phyloP scores from a whole-genome alignment of 2,329 filamentous ascomycete genomes.

The Botrytis cinerea region DNA sequence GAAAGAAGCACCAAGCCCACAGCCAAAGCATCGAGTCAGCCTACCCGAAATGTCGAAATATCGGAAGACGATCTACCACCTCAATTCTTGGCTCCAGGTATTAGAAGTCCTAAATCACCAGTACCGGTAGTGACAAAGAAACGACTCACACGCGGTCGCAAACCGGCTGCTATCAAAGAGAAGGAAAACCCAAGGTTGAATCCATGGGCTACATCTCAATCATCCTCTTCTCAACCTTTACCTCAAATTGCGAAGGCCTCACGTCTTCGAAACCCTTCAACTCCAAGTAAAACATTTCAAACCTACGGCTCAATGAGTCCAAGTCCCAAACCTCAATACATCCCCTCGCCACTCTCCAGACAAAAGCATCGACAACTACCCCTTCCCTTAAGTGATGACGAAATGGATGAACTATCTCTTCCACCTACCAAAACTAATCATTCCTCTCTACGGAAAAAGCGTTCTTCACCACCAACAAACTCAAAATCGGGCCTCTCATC shows the following conservation, averaged over 20 bases:
- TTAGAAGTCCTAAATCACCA: slow-evolving; percentile 10
- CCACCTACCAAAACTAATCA: background rate
- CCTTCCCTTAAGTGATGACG: background rate
- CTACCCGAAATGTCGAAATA: background rate
- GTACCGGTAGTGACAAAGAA: background rate
- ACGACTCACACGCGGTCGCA: slow-evolving; percentile 11
- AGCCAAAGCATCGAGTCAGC: slow-evolving; percentile 19
- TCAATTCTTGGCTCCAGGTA: slow-evolving; percentile 11
- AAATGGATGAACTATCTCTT: slow-evolving; percentile 9
- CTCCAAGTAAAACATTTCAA: slow-evolving; percentile 6
- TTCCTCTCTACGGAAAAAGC: background rate
- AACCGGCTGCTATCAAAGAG: background rate
- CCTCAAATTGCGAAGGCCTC: slow-evolving; percentile 17
- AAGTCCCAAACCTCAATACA: slow-evolving; percentile 11
- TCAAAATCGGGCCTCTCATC: background rate
- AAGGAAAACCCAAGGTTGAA: slow-evolving; percentile 18
- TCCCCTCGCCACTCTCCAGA: background rate
- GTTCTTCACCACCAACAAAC: background rate
- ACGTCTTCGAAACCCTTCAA: background rate
- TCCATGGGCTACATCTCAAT: slow-evolving; percentile 21
- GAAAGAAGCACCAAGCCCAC: slow-evolving; percentile 32
- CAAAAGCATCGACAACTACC: background rate
- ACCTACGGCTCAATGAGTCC: background rate
- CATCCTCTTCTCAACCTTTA: slow-evolving; percentile 10
- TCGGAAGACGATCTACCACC: slow-evolving; percentile 29